phyloP scores from a whole-genome alignment of 1,284 basidiomycete genomes.

The Hemileia vastatrix region DNA sequence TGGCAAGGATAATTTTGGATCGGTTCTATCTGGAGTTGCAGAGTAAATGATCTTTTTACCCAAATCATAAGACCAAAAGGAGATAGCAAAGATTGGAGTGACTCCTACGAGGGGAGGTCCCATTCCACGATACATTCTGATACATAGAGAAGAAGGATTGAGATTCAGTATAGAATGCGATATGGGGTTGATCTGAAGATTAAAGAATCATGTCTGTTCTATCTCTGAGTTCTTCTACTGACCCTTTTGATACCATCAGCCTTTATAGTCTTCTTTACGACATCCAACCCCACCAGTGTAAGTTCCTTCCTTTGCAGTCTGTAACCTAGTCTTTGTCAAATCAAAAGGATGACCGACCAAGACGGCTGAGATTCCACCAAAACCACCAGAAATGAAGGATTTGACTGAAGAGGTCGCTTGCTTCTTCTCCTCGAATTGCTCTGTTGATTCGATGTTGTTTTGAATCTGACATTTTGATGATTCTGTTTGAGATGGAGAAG shows the following conservation, averaged over 20 bases:
- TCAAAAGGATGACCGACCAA: constrained; percentile 86
- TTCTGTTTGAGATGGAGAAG: background rate
- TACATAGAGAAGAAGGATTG: background rate
- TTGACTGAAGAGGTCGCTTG: constrained; percentile 38
- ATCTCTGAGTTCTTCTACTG: constrained; percentile 35
- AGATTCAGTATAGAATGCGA: background rate
- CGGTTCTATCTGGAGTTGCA: constrained; percentile 51
- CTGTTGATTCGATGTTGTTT: background rate
- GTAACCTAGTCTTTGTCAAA: constrained; percentile 64
- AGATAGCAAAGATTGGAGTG: constrained; percentile 94
- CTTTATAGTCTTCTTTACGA: constrained; percentile 81
- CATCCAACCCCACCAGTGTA: constrained; percentile 89
- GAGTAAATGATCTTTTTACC: constrained; percentile 79
- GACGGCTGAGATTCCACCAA: constrained; percentile 41
- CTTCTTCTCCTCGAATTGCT: constrained; percentile 34
- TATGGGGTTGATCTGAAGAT: background rate
- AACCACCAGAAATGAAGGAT: constrained; percentile 43
- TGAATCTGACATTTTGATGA: background rate
- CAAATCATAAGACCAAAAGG: constrained; percentile 97
- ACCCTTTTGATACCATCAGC: constrained; percentile 82
- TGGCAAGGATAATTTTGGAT: constrained; percentile 56
- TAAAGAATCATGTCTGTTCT: background rate
- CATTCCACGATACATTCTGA: constrained; percentile 87
- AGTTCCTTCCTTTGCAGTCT: constrained; percentile 77
- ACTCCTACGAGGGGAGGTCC: constrained; percentile 90